These are phyloP conservation scores for Candida argentea DNA, from an alignment of 805 yeast genomes.

Conservation along the genomic window DNA sequence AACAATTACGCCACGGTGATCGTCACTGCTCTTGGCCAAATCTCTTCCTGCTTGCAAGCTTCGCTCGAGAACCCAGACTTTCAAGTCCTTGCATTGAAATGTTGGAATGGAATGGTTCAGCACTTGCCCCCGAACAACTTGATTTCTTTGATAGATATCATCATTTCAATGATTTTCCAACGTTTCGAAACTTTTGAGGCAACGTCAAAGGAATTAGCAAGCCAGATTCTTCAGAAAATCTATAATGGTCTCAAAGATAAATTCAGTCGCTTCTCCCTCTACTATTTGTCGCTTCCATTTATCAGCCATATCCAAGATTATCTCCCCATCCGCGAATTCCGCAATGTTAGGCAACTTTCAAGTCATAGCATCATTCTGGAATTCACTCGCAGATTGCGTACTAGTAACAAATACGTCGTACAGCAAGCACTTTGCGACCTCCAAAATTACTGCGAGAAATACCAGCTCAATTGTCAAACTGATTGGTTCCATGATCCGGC, in stretches of 20 bases:
- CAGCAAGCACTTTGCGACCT: conserved; percentile 63
- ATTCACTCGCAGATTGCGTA: conserved; percentile 44
- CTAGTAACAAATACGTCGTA: conserved; percentile 63
- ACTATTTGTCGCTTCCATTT: conserved; percentile 44
- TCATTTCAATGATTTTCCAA: conserved; percentile 65
- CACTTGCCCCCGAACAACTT: conserved; percentile 48
- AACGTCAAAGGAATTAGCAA: conserved; percentile 41
- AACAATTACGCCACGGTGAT: conserved; percentile 45
- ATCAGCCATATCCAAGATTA: conserved; percentile 13
- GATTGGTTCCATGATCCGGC: conserved; percentile 28
- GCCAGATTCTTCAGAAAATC: conserved; percentile 34
- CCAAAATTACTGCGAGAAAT: conserved; percentile 38
- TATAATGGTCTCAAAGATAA: conserved; percentile 21
- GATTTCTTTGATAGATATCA: conserved; percentile 59
- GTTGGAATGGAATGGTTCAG: conserved; percentile 56
- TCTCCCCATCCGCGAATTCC: conserved; percentile 7
- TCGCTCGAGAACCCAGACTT: conserved; percentile 57
- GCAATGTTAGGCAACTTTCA: conserved; percentile 15
- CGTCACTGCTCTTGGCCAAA: conserved; percentile 61
- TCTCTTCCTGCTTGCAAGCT: conserved; percentile 76
- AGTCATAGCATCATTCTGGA: conserved; percentile 34
- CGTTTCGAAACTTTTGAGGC: conserved; percentile 45
- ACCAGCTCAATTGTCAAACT: conserved; percentile 39
- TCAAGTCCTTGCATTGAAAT: conserved; percentile 49
- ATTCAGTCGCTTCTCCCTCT: conserved; percentile 36